These are phyloP conservation scores for Aspergillus haitiensis DNA, from an alignment of 495 filamentous ascomycete genomes.

Conservation along the genomic window DNA sequence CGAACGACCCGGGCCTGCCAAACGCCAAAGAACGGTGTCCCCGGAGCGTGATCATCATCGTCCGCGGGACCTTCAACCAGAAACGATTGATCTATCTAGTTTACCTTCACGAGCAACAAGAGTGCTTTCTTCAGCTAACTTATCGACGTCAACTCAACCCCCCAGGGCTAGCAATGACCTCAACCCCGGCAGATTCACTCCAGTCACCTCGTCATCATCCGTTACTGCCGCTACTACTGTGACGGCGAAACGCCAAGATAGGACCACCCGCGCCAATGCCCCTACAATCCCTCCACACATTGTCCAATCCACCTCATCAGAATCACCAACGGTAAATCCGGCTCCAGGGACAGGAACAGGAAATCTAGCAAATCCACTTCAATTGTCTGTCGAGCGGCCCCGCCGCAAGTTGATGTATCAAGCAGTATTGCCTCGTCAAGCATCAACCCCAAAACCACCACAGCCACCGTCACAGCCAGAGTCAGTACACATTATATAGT, in stretches of 20 bases:
- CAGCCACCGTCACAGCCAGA: slow-evolving; percentile 34
- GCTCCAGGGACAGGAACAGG: slow-evolving; percentile 1
- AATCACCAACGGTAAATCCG: neutral
- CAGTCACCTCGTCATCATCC: neutral
- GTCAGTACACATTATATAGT: slow-evolving; percentile 35
- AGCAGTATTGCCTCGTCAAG: slow-evolving; percentile 37
- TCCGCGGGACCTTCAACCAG: slow-evolving; percentile 1
- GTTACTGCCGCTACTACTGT: no score
- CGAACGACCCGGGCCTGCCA: slow-evolving; percentile 42
- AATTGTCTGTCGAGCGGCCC: slow-evolving; percentile 38
- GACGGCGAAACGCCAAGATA: neutral
- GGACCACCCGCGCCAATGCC: neutral
- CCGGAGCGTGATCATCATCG: slow-evolving; percentile 2
- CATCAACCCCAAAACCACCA: slow-evolving; percentile 9
- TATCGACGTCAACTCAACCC: neutral
- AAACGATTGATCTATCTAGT: slow-evolving; percentile 11
- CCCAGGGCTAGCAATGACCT: neutral
- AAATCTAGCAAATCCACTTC: slow-evolving; percentile 30
- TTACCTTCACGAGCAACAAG: slow-evolving; percentile 3
- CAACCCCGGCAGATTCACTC: neutral
- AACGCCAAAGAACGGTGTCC: slow-evolving; percentile 46
- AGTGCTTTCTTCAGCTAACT: neutral
- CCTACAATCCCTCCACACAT: neutral
- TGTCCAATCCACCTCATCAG: neutral
- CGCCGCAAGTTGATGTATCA: slow-evolving; percentile 52